A percentile compares a stretch with the other conserved stretches of the same genome.
These are phyloP conservation scores for Pseudogymnoascus sp. DNA, from an alignment of 2,329 filamentous ascomycete species.

Conservation along the genomic window DNA sequence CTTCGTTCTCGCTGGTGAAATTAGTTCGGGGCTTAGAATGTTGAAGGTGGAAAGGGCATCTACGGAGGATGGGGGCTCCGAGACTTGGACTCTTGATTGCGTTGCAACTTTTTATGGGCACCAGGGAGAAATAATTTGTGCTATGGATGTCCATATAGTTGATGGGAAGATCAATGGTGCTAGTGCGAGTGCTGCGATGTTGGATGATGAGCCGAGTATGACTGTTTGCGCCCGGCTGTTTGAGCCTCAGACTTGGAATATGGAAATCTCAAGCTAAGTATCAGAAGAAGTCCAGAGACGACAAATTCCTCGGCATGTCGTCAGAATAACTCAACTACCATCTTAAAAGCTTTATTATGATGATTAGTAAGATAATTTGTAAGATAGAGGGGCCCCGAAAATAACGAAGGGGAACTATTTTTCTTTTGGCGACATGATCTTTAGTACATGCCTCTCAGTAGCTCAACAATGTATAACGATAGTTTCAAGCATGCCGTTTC, in stretches of 20 bases:
- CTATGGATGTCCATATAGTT: neutral
- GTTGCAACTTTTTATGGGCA: neutral
- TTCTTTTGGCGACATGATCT: no score
- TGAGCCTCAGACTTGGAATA: neutral
- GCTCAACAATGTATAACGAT: no score
- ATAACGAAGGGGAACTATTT: no score
- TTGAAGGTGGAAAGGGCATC: neutral
- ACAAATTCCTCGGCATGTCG: no score
- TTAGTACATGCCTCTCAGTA: no score
- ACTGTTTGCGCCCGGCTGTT: neutral
- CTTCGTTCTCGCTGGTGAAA: neutral
- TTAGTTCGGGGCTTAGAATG: neutral
- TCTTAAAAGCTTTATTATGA: no score
- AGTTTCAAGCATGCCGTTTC: no score
- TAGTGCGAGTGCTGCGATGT: neutral
- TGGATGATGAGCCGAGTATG: neutral
- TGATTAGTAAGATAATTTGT: no score
- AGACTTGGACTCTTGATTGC: neutral
- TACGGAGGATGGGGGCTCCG: neutral
- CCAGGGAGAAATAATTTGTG: neutral
- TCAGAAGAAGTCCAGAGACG: no score
- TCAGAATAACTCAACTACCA: no score
- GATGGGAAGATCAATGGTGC: neutral
- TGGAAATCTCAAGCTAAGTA: neutral
- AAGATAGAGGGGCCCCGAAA: no score